A percentile compares a stretch with the other conserved stretches of the same genome.
Conservation (phyloP, 73 alveolate species). For the Tetrahymena thermophila region DNA sequence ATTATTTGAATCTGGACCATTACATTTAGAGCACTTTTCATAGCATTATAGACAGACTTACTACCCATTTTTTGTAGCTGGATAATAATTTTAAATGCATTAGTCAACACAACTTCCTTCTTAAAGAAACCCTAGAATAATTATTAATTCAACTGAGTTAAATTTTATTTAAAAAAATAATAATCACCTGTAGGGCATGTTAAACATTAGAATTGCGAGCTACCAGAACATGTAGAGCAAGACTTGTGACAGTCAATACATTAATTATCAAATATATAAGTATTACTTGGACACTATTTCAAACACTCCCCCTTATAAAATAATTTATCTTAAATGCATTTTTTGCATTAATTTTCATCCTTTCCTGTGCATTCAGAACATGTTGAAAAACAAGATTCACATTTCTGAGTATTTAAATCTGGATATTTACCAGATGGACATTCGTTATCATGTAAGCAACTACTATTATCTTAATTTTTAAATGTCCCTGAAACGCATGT, state of each 20-base stretch:
- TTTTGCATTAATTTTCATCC: neutral
- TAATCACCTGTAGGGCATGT: neutral
- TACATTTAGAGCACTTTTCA: neutral
- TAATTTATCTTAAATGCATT: neutral
- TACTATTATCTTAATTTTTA: neutral
- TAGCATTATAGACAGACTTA: neutral
- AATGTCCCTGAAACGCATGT: neutral
- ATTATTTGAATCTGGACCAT: neutral
- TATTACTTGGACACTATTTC: neutral
- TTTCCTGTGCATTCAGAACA: conserved; percentile 3
- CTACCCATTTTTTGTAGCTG: neutral
- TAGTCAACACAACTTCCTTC: neutral
- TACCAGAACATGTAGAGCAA: conserved; percentile 6
- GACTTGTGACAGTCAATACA: conserved; percentile 15
- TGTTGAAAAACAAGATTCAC: conserved; percentile 12
- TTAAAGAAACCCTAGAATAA: neutral
- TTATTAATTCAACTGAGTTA: neutral
- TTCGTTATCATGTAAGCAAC: neutral
- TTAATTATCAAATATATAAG: neutral
- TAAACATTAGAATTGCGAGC: neutral
- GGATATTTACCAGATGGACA: neutral
- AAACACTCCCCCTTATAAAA: conserved; percentile 3
- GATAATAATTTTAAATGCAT: neutral
- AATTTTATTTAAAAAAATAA: neutral
- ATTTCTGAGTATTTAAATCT: neutral